Conservation (phyloP, 768 basidiomycete genomes). For the Mycena epipterygia region DNA sequence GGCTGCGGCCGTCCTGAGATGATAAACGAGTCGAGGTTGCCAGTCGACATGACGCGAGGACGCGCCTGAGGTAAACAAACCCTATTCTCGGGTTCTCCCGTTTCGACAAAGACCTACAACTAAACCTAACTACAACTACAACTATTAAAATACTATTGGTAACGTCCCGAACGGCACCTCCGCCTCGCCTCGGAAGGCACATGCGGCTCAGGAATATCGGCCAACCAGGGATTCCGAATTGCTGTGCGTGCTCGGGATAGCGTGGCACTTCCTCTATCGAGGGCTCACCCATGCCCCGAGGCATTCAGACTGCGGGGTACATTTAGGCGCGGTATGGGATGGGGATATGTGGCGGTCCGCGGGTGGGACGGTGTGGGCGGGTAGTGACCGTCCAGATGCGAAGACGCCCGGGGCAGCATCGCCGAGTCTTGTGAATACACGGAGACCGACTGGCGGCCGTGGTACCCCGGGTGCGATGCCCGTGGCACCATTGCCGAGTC, state of each 20-base stretch:
- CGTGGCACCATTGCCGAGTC: neutral
- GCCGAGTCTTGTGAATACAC: slow-evolving; percentile 17
- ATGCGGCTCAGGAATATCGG: slow-evolving; percentile 2
- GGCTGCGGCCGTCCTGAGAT: slow-evolving; percentile 59
- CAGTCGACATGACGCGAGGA: slow-evolving; percentile 14
- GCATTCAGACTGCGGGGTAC: no score
- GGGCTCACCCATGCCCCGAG: neutral
- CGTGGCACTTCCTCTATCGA: slow-evolving; percentile 2
- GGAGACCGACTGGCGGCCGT: neutral
- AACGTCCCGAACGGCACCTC: neutral
- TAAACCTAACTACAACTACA: neutral
- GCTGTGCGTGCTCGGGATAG: neutral
- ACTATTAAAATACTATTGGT: neutral
- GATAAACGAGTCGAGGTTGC: slow-evolving; percentile 68
- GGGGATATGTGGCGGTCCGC: neutral
- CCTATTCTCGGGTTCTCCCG: no score
- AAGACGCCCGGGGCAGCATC: neutral
- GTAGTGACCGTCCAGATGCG: neutral
- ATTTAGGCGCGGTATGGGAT: neutral
- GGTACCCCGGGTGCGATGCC: neutral
- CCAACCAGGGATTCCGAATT: slow-evolving; percentile 17
- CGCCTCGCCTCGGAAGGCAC: no score
- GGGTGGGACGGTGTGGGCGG: neutral
- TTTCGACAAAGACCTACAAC: no score
- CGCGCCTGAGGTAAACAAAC: neutral